Evolutionary conservation across 208 protist genomes (phyloP).

Genomic region (Jaenimonas drosophilae): DNA sequence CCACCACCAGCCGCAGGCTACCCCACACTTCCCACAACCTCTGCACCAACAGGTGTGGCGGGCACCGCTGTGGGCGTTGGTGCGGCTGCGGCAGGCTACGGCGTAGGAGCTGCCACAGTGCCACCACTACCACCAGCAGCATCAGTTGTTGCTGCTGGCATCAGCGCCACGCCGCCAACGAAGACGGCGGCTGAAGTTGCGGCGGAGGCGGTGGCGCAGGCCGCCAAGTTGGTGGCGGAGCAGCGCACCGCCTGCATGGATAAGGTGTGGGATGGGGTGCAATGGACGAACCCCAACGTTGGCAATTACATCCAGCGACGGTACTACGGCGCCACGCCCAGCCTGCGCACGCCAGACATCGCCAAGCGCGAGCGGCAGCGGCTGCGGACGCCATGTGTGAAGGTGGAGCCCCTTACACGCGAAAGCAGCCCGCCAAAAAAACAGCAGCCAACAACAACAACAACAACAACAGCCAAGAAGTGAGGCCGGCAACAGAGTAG

Average conservation of each 20-base stretch:
- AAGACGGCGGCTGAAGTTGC: neutral
- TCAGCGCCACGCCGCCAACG: neutral
- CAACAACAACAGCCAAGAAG: neutral
- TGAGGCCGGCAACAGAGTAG: too few relatives aligned
- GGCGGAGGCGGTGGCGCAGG: conserved; percentile 2
- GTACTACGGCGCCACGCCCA: conserved; percentile 76
- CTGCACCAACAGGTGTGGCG: neutral
- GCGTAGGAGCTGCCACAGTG: too few relatives aligned
- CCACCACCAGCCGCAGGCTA: neutral
- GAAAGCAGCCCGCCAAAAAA: conserved; percentile 1
- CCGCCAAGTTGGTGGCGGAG: conserved; percentile 4
- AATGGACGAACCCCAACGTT: conserved; percentile 81
- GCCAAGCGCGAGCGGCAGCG: conserved; percentile 23
- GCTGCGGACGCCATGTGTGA: conserved; percentile 33
- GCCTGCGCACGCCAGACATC: conserved; percentile 65
- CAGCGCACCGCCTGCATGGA: too few relatives aligned
- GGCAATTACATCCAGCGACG: conserved; percentile 82
- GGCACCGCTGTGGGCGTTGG: too few relatives aligned
- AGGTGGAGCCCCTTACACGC: conserved; percentile 31
- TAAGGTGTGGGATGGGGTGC: conserved; percentile 13
- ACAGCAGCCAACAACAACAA: conserved; percentile 4
- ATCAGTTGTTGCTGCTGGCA: neutral
- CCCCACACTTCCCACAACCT: neutral
- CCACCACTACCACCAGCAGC: conserved; percentile 1
- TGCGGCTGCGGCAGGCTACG: too few relatives aligned